Evolutionary conservation across 192 early-diverging fungal species (phyloP), one percentile per base, ranked within the genome.

Genomic region (Backusella morwellensis): DNA sequence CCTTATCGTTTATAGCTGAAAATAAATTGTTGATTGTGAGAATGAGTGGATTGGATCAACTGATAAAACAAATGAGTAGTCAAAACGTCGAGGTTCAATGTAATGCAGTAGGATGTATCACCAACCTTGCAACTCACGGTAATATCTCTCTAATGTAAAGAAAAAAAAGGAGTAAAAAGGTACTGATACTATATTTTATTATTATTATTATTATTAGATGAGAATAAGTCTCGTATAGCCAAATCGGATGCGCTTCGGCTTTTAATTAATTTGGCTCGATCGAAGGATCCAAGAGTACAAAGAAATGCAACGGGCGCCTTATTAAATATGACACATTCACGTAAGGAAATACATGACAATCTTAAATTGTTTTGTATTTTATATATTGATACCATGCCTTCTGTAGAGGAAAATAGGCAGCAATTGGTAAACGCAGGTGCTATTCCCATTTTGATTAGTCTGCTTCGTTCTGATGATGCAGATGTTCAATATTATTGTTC

Each of bases 61-160:
- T 97, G 35, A 92, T 96, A 76, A 89, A 90, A 40, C 91, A 95
- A 80, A 95, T 96, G 94, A 85, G 91, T 67, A 92, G 92, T 50
- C 86, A 88, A n/a, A 95, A 95, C 77, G 89, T 94, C 29, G 95
- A 96, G 74, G 94, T 95, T 21, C 94, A 96, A 84, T 94, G 93
- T 80, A 97, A 97, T 82, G 94, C 95, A 17, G 96, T 96, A 11
- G 96, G 96, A 19, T 97, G 96, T 85, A 95, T 97, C 76, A 97
- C 96, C 0, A 97, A 97, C 69, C 87, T 97, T 70, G 94, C 95
- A 7, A 96, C 96, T 8, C 87, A 90, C 80, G 91, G 91, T 91
- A 85, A 71, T 73, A 11, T n/a, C 19, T 66, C 67, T 47, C 75
- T 66, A 36, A 63, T 63, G 56, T 29, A 63, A 63, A 63, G 56